Base-by-base conservation (phyloP, 2,329 filamentous ascomycete species). In the Pseudogymnoascus verrucosus region DNA sequence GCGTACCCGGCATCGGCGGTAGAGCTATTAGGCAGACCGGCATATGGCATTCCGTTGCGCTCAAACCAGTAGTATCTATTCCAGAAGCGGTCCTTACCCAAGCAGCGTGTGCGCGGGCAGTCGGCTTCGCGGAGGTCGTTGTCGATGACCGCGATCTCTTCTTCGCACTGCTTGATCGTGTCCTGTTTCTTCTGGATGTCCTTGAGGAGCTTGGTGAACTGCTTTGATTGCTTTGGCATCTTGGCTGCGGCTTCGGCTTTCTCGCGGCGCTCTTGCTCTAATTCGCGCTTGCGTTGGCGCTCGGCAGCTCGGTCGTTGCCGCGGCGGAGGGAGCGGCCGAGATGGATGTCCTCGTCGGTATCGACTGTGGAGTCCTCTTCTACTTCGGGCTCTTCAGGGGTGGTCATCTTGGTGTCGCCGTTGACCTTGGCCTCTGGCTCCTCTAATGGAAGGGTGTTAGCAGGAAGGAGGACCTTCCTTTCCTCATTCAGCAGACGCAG, bases 31-130 rank as follows among this genome's bases (percentile, higher is more conserved):
- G 93, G 93, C 63, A 97, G 81, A 4, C 95, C 95, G 34, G 84
- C 91, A 71, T 93, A 96, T 0, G 95, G 95, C 93, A 98, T 98
- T 23, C 93, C 95, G 72, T 98, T 99, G 67, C 93, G 89, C 77
- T 99, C 95, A 74, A 98, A 97, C 93, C 95, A 99, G 80, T 96
- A 98, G 76, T 98, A 99, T 62, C 93, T 86, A 76, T 99, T 98
- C 87, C 93, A 96, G 80, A 96, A 99, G 51, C 95, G 87, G 76
- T 99, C 95, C 74, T 95, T 93, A 65, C 95, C 95, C 26, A 99
- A 81, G 16, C 93, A 87, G 67, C 91, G 88, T 16, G 93, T 96
- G 66, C 95, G 88, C 37, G 93, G 91, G 70, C 93, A 96, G 75
- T 97, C 91, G 42, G 93, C 92, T 76, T 98, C 93, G 62, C 95